A percentile compares a stretch with the other conserved stretches of the same genome.
These are phyloP conservation scores for Choiromyces venosus DNA, from an alignment of 495 filamentous ascomycete genomes.

Conservation along the genomic window DNA sequence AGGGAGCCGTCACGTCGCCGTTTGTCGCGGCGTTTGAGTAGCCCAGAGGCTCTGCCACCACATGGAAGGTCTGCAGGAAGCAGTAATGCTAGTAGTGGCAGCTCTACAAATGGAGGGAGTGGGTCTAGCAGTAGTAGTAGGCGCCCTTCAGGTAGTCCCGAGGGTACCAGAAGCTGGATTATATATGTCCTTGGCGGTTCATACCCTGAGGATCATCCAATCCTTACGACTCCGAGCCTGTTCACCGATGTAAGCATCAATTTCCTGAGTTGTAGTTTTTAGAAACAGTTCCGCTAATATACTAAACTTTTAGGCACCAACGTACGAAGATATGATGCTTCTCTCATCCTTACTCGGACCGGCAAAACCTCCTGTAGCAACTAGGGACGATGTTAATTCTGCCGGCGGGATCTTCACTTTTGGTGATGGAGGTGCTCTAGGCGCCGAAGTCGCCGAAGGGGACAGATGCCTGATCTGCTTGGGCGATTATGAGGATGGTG, in stretches of 20 bases:
- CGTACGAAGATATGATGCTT: slow-evolving; percentile 74
- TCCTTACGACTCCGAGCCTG: slow-evolving; percentile 67
- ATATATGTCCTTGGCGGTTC: slow-evolving; percentile 75
- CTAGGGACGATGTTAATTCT: slow-evolving; percentile 59
- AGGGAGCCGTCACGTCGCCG: slow-evolving; percentile 28
- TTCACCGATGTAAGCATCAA: slow-evolving; percentile 61
- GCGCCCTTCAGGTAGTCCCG: slow-evolving; percentile 27
- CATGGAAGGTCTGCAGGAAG: slow-evolving; percentile 14
- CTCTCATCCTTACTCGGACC: slow-evolving; percentile 67
- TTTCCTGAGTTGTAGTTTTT: background rate
- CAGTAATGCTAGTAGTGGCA: slow-evolving; percentile 19
- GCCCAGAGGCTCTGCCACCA: slow-evolving; percentile 25
- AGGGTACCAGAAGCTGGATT: slow-evolving; percentile 60
- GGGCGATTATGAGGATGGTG: slow-evolving; percentile 62
- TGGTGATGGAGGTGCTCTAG: slow-evolving; percentile 48
- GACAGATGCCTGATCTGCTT: slow-evolving; percentile 69
- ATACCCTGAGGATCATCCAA: slow-evolving; percentile 69
- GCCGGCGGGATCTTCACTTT: slow-evolving; percentile 58
- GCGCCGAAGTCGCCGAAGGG: slow-evolving; percentile 50
- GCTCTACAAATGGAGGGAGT: slow-evolving; percentile 14
- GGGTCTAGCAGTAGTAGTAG: slow-evolving; percentile 21
- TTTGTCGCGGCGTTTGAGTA: slow-evolving; percentile 34
- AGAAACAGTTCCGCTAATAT: slow-evolving; percentile 7
- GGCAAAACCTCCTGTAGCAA: slow-evolving; percentile 68
- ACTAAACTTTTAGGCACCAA: slow-evolving; percentile 53